A percentile compares a stretch with the other conserved stretches of the same genome.
These are phyloP conservation scores for Boletus barrowsii DNA, from an alignment of 768 basidiomycete species.

Conservation along the genomic window DNA sequence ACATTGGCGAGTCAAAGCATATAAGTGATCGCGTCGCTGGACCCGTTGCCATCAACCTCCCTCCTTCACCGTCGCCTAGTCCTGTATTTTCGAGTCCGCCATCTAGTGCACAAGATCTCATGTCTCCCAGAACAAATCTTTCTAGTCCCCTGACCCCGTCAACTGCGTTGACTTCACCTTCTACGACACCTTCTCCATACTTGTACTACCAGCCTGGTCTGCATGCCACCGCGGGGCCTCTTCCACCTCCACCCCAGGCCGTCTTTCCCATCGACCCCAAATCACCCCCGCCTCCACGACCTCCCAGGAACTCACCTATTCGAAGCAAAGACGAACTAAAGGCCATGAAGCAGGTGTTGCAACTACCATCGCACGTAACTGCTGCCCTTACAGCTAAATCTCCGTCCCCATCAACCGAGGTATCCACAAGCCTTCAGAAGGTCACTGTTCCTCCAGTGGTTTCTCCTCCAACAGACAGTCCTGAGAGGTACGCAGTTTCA, in stretches of 20 bases:
- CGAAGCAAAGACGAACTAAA: constrained; percentile 50
- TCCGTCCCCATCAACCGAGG: constrained; percentile 16
- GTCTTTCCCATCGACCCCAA: constrained; percentile 46
- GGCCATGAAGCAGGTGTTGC: constrained; percentile 55
- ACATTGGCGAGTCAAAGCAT: constrained; percentile 60
- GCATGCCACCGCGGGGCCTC: constrained; percentile 70
- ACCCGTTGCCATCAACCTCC: constrained; percentile 55
- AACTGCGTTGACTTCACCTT: constrained; percentile 28
- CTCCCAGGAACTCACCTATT: constrained; percentile 58
- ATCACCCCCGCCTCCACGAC: constrained; percentile 55
- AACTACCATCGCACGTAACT: constrained; percentile 54
- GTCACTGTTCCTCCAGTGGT: neutral
- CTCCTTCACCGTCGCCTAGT: constrained; percentile 31
- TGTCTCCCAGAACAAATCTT: constrained; percentile 24
- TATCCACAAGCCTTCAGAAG: constrained; percentile 31
- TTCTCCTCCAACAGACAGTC: constrained; percentile 8
- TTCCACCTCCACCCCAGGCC: constrained; percentile 67
- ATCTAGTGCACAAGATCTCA: constrained; percentile 27
- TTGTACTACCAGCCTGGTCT: constrained; percentile 63
- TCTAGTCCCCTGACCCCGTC: constrained; percentile 26
- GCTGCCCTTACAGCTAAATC: constrained; percentile 36
- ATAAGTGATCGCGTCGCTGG: constrained; percentile 59
- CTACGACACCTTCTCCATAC: constrained; percentile 39
- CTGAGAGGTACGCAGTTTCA: constrained; percentile 17
- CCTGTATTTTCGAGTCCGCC: constrained; percentile 26